Base-by-base conservation (phyloP, 2,329 filamentous ascomycete species). In the Aotearoamyces nothofagi region DNA sequence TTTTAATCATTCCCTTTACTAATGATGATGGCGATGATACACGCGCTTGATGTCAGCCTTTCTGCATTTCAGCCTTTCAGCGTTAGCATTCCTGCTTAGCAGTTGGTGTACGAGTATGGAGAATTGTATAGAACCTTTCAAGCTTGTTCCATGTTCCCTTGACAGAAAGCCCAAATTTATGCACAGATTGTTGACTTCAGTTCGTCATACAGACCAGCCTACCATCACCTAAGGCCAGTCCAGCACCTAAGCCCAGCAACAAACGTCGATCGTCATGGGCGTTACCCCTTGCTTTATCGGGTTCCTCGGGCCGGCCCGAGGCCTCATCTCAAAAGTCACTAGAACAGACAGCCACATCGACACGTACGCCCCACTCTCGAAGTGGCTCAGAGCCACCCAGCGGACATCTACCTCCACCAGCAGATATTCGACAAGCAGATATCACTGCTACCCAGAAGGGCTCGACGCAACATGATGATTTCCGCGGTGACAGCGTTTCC, bases 201-300 rank as follows among this genome's bases (percentile, higher is more conserved):
- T 39, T 23, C 44, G 50, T 33, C 41, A 44, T 45, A 49, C 49
- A 41, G 51, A 53, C 42, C 38, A 43, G 33, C 40, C 46, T 40
- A 50, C 49, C n/a, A n/a, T n/a, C 38, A 38, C 38, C 39, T 53
- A 20, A 20, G 7, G 19, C 19, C n/a, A 20, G 8, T 7, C n/a
- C 19, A n/a, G 7, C 19, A 20, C 7, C 19, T 20, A 56, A 48
- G 30, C 31, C 40, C 16, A 46, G 43, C 29, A 33, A 43, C 38
- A 54, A 57, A 35, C 53, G 56, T 31, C 56, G 58, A 31, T 47
- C 50, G 27, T 63, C 60, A 14, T 64, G 59, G 60, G 54, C 53
- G 27, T 35, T 61, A 13, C 40, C 41, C n/a, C 33, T 43, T 45
- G 46, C 34, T 38, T 55, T 39, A 44, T 53, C 36, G 32, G 52